Evolutionary conservation across 352 stramenopile species (phyloP), one percentile per base, ranked within the genome.

Genomic region (Globisporangium megalacanthum): DNA sequence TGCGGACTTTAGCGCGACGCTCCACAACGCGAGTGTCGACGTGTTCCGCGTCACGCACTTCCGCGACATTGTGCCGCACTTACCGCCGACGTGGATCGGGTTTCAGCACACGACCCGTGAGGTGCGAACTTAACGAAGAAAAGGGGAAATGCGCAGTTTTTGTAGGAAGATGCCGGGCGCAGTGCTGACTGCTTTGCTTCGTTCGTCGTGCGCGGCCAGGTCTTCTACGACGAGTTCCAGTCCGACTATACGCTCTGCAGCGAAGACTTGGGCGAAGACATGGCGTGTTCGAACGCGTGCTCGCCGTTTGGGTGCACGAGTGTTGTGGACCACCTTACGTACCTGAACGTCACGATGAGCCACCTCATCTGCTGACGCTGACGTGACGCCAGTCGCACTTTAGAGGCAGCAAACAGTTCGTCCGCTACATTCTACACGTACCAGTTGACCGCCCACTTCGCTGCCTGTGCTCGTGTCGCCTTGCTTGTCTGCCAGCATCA

Each of bases 311-410:
- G 79, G 7, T 90, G 82, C 65, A 90, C 79, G 5, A 94, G 84
- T 58, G 80, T 94, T 49, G 77, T 91, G 11, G 84, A 94, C 65
- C 84, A 94, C 55, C 73, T 94, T 52, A 91, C 77, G 54, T 94
- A 94, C 68, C 66, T 94, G 54, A 94, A 94, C 67, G 84, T 94
- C 53, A 89, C 84, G 14, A 91, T 94, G 81, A 92, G 84, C 65
- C 84, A 94, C 65, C 72, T 94, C 54, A 80, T 90, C 41, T 94
- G 84, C 69, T 94, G 74, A 69, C n/a, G n/a, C n/a, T n/a, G n/a
- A n/a, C n/a, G n/a, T n/a, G n/a, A n/a, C n/a, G n/a, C n/a, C n/a
- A n/a, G n/a, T n/a, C n/a, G n/a, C n/a, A n/a, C n/a, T n/a, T n/a
- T n/a, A n/a, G n/a, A n/a, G n/a, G n/a, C n/a, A n/a, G n/a, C n/a